phyloP scores from a whole-genome alignment of 805 yeast species.

The Saccharomycopsis schoenii region DNA sequence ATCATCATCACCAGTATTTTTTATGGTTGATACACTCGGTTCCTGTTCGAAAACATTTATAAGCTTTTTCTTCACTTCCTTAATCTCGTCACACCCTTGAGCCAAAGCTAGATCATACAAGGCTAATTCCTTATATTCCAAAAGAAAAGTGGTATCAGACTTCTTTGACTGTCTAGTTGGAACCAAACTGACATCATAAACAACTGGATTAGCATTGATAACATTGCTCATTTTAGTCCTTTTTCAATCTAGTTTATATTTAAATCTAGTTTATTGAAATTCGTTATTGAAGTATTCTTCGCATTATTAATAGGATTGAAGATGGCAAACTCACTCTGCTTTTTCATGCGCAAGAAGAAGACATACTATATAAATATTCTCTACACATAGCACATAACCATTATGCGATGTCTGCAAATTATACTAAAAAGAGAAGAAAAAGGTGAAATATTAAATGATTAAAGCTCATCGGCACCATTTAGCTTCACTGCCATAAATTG shows the following conservation, averaged over 20 bases:
- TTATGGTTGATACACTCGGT: conserved; percentile 18
- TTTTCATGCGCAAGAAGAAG: neutral
- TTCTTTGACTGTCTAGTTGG: conserved; percentile 47
- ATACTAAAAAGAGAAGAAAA: neutral
- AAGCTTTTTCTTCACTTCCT: neutral
- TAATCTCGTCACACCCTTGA: neutral
- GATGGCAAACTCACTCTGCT: no score
- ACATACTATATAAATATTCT: neutral
- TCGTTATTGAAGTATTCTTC: neutral
- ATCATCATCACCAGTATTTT: neutral
- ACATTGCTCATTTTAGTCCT: conserved; percentile 54
- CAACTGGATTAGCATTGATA: conserved; percentile 85
- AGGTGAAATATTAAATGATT: neutral
- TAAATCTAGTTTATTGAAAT: no score
- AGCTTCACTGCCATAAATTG: no score
- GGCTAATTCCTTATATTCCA: conserved; percentile 18
- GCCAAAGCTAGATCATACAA: neutral
- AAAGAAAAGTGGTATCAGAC: neutral
- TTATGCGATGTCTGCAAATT: neutral
- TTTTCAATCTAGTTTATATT: neutral
- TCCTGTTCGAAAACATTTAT: conserved; percentile 12
- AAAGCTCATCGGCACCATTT: no score
- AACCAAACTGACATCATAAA: conserved; percentile 62
- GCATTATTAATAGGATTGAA: neutral
- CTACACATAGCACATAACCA: neutral